A percentile compares a stretch with the other conserved stretches of the same genome.
phyloP scores from a whole-genome alignment of 495 filamentous ascomycete genomes.

The Aspergillus cristatus region DNA sequence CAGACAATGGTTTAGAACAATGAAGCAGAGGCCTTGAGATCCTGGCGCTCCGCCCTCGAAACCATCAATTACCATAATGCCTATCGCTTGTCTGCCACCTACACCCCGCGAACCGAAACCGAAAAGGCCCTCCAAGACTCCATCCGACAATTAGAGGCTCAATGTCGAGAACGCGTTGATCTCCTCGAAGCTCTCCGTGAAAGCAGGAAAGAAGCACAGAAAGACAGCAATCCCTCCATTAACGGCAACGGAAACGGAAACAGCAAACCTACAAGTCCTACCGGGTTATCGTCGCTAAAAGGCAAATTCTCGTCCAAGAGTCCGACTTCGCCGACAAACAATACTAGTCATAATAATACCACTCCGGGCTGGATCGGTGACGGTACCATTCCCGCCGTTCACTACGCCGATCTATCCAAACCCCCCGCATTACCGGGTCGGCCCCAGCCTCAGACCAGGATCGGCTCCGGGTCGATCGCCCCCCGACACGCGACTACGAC shows the following conservation, averaged over 20 bases:
- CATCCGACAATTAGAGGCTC: conserved; percentile 71
- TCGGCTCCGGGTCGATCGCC: conserved; percentile 37
- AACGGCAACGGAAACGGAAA: conserved; percentile 12
- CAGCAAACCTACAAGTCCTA: no score
- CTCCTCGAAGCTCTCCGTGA: conserved; percentile 71
- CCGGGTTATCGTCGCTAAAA: conserved; percentile 1
- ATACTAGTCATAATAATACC: no score
- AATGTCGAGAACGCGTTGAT: conserved; percentile 91
- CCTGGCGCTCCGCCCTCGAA: conserved; percentile 85
- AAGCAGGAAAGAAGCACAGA: conserved; percentile 56
- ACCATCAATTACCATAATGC: conserved; percentile 86
- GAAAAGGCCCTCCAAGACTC: conserved; percentile 77
- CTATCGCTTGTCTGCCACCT: conserved; percentile 58
- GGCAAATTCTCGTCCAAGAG: conserved; percentile 6
- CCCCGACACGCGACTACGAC: conserved; percentile 1
- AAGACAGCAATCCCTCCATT: no score
- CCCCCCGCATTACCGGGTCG: conserved; percentile 57
- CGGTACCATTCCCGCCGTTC: conserved; percentile 70
- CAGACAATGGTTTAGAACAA: conserved; percentile 58
- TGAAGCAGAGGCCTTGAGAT: conserved; percentile 82
- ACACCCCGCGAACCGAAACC: conserved; percentile 70
- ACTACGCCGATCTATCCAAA: conserved; percentile 66
- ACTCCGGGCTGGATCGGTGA: conserved; percentile 60
- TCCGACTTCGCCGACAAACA: no score
- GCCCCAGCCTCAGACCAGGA: conserved; percentile 37